Percentiles rank a stretch among this genome's conserved stretches.
These are phyloP conservation scores for Blastomyces parvus DNA, from an alignment of 2,329 filamentous ascomycete species.

Conservation along the genomic window DNA sequence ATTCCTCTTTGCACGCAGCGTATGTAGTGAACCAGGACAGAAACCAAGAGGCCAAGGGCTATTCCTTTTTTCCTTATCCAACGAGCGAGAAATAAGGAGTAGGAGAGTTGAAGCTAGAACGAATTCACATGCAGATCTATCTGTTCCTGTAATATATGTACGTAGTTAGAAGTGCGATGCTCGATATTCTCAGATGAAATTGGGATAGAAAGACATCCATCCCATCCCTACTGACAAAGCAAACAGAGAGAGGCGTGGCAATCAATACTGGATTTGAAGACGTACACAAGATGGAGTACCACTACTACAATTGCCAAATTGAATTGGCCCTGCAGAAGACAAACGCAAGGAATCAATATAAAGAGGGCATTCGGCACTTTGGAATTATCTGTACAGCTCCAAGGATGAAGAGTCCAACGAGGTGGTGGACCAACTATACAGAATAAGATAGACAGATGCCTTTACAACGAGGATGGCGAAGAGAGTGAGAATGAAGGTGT, in stretches of 20 bases:
- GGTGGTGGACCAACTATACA: neutral
- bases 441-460: neutral
- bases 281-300: neutral
- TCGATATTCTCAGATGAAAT: neutral
- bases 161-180: neutral
- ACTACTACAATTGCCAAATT: neutral
- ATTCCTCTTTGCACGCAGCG: neutral
- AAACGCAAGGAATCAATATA: neutral
- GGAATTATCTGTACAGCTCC: neutral
- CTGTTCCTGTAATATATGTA: neutral
- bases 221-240: neutral
- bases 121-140: neutral
- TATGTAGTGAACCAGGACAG: neutral
- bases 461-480: neutral
- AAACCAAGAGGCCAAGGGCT: neutral
- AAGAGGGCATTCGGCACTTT: neutral
- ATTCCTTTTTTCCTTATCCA: constrained; percentile 5
- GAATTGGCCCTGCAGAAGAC: neutral
- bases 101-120: neutral
- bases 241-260: neutral
- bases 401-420: neutral
- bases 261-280: neutral
- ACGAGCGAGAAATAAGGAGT: neutral
- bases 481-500: neutral
- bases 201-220: neutral